Evolutionary conservation across 2,329 filamentous ascomycete species (phyloP), one percentile per base, ranked within the genome.

Genomic region (Ramularia collo-cygni): DNA sequence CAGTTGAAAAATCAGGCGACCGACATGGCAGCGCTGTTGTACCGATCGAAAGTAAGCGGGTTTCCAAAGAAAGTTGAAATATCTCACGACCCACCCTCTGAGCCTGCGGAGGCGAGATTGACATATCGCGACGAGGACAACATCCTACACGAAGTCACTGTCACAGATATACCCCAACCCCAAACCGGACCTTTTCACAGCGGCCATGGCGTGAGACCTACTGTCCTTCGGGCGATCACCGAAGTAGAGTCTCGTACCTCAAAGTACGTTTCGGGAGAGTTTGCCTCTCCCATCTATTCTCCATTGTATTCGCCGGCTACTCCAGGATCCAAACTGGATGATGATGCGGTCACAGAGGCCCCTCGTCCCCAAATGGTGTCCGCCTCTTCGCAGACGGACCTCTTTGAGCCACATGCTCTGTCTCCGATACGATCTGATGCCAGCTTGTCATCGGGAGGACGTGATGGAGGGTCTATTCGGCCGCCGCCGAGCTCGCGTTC

Each of bases 91-190:
- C 48, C 48, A 19, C 48, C 48, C 14, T 39, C 32, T 5, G 26
- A 30, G 24, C 41, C 48, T n/a, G 44, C 48, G 4, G 46, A 51
- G 37, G 36, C 46, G 3, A 34, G 40, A 15, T 33, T 51, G 31
- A 32, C 39, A 19, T 51, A 49, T 27, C 43, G 46, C 16, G 46
- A 51, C 26, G 41, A 49, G 18, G 29, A 47, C 19, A 43, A 51
- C 17, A 39, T 49, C 14, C 37, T 49, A 8, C 48, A 51, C 31
- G 37, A 47, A 32, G 48, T 51, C 15, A 49, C 38, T 4, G 37
- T 51, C 15, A 49, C 37, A 4, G 48, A 51, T 33, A 42, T 51
- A 8, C 43, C 43, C 13, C 31, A 33, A 33, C 16, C 16, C n/a
- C 14, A 19, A 12, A 8, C 9, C 10, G 8, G 14, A 21, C 16